Evolutionary conservation across 768 basidiomycete species (phyloP).

Genomic region (Amanita phalloides): DNA sequence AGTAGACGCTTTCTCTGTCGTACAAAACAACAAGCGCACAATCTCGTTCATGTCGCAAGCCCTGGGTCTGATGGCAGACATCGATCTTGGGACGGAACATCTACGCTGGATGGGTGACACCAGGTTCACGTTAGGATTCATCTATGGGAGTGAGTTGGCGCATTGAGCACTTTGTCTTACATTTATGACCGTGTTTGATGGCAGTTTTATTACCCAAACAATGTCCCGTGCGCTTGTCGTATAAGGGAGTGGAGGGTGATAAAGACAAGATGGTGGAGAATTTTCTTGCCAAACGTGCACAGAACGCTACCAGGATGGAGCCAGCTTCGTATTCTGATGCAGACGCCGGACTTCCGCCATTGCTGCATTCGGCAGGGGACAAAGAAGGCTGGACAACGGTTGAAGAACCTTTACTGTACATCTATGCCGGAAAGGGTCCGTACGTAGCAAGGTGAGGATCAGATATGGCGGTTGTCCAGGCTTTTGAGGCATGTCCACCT

Average conservation of each 20-base stretch:
- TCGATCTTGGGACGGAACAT: slow-evolving; percentile 77
- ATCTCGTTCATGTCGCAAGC: slow-evolving; percentile 82
- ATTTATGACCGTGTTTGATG: not conserved
- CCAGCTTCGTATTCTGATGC: slow-evolving; percentile 5
- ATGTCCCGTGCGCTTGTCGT: slow-evolving; percentile 62
- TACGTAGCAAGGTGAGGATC: slow-evolving; percentile 49
- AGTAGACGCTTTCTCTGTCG: slow-evolving; percentile 70
- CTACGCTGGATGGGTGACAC: slow-evolving; percentile 81
- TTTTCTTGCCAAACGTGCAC: slow-evolving; percentile 27
- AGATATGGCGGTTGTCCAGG: not conserved
- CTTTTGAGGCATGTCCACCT: not conserved
- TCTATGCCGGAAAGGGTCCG: slow-evolving; percentile 74
- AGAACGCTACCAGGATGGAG: slow-evolving; percentile 1
- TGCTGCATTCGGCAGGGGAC: slow-evolving; percentile 31
- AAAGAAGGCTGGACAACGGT: slow-evolving; percentile 62
- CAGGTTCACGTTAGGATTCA: slow-evolving; percentile 64
- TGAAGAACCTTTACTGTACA: slow-evolving; percentile 55
- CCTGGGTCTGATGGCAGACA: slow-evolving; percentile 75
- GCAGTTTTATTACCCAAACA: slow-evolving; percentile 48
- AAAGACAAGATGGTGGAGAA: slow-evolving; percentile 59
- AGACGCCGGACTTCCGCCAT: slow-evolving; percentile 23
- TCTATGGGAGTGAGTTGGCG: slow-evolving; percentile 48
- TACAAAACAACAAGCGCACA: slow-evolving; percentile 47
- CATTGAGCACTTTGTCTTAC: not conserved
- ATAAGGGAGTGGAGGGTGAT: slow-evolving; percentile 60